Conservation (phyloP, 176 grass and related monocot species). For the Elymus sibiricus region DNA sequence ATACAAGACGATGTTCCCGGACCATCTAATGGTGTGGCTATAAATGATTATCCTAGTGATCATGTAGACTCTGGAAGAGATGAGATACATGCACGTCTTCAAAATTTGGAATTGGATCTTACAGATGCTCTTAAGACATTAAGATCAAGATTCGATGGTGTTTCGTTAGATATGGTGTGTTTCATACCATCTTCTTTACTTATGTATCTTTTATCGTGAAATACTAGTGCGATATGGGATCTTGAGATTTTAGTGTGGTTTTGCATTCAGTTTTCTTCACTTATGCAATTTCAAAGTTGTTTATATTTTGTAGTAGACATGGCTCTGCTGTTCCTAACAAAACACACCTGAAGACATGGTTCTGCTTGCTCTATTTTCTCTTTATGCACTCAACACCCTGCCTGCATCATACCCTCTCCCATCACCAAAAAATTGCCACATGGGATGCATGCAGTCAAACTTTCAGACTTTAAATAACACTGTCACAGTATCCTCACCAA, state of each 20-base stretch:
- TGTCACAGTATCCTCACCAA: background rate
- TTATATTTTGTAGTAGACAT: background rate
- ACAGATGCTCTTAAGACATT: conserved; percentile 50
- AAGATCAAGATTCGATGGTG: conserved; percentile 65
- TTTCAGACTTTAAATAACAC: background rate
- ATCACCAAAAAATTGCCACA: background rate
- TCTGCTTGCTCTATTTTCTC: background rate
- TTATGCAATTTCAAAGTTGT: background rate
- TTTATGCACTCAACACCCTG: background rate
- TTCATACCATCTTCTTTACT: background rate
- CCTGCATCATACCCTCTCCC: background rate
- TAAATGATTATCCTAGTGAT: conserved; percentile 34
- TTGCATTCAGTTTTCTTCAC: conserved; percentile 17
- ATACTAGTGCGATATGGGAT: background rate
- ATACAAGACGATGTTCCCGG: conserved; percentile 20
- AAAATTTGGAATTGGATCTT: conserved; percentile 76
- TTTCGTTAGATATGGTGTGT: conserved; percentile 61
- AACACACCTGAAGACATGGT: background rate
- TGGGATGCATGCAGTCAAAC: background rate
- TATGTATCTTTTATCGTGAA: conserved; percentile 11
- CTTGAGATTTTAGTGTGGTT: background rate
- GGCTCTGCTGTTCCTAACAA: conserved; percentile 1
- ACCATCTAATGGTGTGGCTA: conserved; percentile 32
- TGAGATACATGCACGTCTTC: conserved; percentile 63
- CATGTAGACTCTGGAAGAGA: conserved; percentile 39